Conservation (phyloP, 192 early-diverging fungal species). For the Umbelopsis sp. region DNA sequence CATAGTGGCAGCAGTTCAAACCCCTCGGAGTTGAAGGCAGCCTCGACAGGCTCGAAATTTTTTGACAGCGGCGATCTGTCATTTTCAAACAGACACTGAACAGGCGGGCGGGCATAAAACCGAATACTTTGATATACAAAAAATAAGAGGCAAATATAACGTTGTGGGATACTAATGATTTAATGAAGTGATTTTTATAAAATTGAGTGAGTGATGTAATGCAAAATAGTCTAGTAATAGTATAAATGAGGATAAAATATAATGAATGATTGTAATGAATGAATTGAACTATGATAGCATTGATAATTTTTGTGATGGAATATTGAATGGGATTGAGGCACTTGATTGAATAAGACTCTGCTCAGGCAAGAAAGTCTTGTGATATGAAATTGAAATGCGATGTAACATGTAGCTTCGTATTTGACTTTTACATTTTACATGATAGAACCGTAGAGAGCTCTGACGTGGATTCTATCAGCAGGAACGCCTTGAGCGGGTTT, state of each 20-base stretch:
- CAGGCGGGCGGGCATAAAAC: background rate
- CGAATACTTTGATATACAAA: background rate
- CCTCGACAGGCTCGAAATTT: too few relatives aligned
- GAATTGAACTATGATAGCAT: too few relatives aligned
- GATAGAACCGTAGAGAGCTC: background rate
- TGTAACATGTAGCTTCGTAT: background rate
- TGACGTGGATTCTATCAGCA: background rate
- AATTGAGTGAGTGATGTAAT: too few relatives aligned
- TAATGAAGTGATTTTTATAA: too few relatives aligned
- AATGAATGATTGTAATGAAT: conserved; percentile 3
- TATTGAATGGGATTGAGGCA: too few relatives aligned
- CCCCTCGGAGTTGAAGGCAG: background rate
- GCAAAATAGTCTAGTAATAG: background rate
- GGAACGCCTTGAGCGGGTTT: background rate
- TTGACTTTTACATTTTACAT: background rate
- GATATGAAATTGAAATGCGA: background rate
- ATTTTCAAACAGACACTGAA: too few relatives aligned
- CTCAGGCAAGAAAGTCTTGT: too few relatives aligned
- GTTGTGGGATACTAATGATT: background rate
- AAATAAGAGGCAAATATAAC: background rate
- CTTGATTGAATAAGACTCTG: too few relatives aligned
- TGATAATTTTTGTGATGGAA: background rate
- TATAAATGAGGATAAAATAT: background rate
- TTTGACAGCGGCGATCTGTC: too few relatives aligned
- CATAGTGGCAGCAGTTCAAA: background rate